Base-by-base conservation (phyloP, 2,329 filamentous ascomycete species). In the Diplodia mutila region DNA sequence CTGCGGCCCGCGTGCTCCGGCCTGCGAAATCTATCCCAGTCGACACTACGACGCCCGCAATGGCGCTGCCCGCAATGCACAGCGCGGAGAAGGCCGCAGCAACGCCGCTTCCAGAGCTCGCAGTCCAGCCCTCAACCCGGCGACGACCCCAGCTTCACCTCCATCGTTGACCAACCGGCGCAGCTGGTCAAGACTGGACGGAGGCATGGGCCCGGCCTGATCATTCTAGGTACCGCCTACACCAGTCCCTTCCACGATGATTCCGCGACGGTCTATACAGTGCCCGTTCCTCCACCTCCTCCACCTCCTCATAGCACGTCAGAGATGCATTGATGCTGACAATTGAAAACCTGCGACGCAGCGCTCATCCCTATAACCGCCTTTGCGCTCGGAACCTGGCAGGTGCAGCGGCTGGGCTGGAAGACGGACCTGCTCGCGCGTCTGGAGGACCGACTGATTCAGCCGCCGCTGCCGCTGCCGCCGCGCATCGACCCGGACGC, bases 401-500 rank as follows among this genome's bases (percentile, higher is more conserved):
- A 99, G 78, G 91, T 99, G 65, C 89, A 97, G 78, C 91, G 95
- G 12, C 87, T 99, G 1, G 88, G 90, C 68, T 97, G 94, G 94
- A 99, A 99, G 79, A 93, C 93, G 4, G 91, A 97, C 54, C 85
- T 99, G 14, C 89, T 99, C 69, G 93, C 94, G 69, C 92, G 90
- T 73, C 93, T 92, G 79, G 95, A 98, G 81, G 94, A 99, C 83
- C 91, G 94, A 5, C 86, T 99, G 42, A 86, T 97, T 49, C 91
- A 91, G 67, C 86, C 90, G 21, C 95, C 95, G 0, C 84, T 99
- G 0, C 94, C 94, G 0, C 83, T 99, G 0, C 95, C 95, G 4
- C 90, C 93, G 2, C 86, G 87, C 66, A 85, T 99, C 70, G 93
- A 98, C 77, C 90, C 92, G 0, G 82, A 84, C n/a, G 93, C 90